Base-by-base conservation (phyloP, 2,329 filamentous ascomycete genomes). In the Ilyonectria destructans region DNA sequence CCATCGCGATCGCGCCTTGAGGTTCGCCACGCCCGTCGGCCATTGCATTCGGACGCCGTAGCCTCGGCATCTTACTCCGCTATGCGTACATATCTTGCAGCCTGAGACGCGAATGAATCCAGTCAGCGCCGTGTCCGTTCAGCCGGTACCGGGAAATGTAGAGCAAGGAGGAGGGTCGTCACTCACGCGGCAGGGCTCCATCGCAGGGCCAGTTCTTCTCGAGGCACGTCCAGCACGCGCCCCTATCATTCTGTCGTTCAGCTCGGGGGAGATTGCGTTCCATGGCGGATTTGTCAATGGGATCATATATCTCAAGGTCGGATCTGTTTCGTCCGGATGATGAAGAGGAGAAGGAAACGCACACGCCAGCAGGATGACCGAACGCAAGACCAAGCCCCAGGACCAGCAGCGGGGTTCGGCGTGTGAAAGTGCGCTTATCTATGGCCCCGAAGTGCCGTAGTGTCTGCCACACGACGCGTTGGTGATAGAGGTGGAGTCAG, bases 11-110 rank as follows among this genome's bases (percentile, higher is more conserved):
- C 45, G 57, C 43, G 26, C 6, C 26, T 59, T 65, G 33, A n/a
- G 37, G 5, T 59, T 58, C 5, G 35, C 35, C 19, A 65, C 55
- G 15, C 40, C 57, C 17, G 55, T 31, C 9, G 62, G 62, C 62
- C 62, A 65, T 48, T 59, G 62, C 40, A 65, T 52, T 45, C 49
- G 55, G 26, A 65, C 21, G 12, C 62, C 62, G 23, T 52, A 65
- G 10, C 62, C 62, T 40, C 62, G 62, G 19, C 62, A 65, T 59
- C 31, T 37, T 15, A 45, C 46, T 13, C 62, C 56, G n/a, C 10
- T 43, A 7, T 23, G 49, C 17, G 48, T 48, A n/a, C 62, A 65
- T n/a, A 43, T 54, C n/a, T 48, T 54, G 17, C 62, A 65, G 9
- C 55, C 62, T 65, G 7, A 19, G 40, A 43, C 17, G 15, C 40